Base-by-base conservation (phyloP, 2,329 filamentous ascomycete species). In the Ilyonectria sp. region DNA sequence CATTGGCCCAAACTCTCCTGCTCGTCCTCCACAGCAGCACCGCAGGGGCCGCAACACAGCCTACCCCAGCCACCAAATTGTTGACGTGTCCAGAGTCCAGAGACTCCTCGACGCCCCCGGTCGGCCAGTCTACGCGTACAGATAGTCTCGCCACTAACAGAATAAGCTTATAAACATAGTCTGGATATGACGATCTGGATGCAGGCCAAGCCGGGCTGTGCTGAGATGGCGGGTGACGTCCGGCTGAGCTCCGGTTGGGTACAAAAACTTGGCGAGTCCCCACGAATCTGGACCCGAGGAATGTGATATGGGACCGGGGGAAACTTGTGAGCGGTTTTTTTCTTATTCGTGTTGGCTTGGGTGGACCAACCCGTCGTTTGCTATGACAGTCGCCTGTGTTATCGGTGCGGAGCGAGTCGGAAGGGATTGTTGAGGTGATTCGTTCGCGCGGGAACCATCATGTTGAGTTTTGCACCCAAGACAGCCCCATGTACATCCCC, bases 101-200 rank as follows among this genome's bases (percentile, higher is more conserved):
- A 9, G 8, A 26, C 26, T n/a, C 15, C 15, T 15, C 46, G 9
- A 11, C 15, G 19, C 19, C 46, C 46, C 19, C 19, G 19, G 19
- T 43, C 40, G 8, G 7, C 40, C 15, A n/a, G 40, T 7, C 40
- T 47, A 26, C 35, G 26, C 55, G 55, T 47, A 33, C 21, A 60
- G 46, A 31, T 60, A 60, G 47, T 46, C 57, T 19, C 49, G 19
- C 31, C 57, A 60, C 57, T 60, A 60, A 40, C 31, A 40, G 44
- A 60, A 46, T 60, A 60, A 60, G 57, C 57, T 60, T 60, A 50
- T 60, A 29, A 10, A 59, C 44, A 10, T 59, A 59, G 37, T 40
- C 55, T 44, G 29, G 55, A 17, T 15, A 17, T 15, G n/a, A 17
- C 40, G 15, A 43, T 43, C 40, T 3, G 19, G 40, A 43, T n/a